Evolutionary conservation across 1,284 basidiomycete genomes (phyloP).

Genomic region (Cerrena zonata): DNA sequence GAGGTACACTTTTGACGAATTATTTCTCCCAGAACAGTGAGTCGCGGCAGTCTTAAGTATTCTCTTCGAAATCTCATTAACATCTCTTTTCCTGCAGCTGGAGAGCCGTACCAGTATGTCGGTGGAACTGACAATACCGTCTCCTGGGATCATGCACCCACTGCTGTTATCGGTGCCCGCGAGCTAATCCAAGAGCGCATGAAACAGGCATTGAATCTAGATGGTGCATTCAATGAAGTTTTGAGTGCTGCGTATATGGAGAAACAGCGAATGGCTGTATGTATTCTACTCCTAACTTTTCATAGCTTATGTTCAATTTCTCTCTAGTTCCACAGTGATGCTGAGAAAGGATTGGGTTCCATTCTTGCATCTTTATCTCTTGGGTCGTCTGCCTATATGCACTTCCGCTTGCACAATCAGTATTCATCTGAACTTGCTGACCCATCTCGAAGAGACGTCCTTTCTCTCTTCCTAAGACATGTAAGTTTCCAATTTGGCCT

Average conservation of each 20-base stretch:
- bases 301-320: not conserved
- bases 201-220: constrained; percentile 27
- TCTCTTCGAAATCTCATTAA: constrained; percentile 5
- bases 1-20: constrained; percentile 64
- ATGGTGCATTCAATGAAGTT: constrained; percentile 61
- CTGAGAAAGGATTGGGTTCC: constrained; percentile 65
- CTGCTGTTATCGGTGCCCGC: constrained; percentile 51
- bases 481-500: constrained; percentile 35
- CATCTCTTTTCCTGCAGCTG: constrained; percentile 49
- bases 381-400: constrained; percentile 68
- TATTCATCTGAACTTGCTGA: constrained; percentile 29
- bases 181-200: constrained; percentile 50
- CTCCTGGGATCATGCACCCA: constrained; percentile 51
- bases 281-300: constrained; percentile 31
- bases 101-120: constrained; percentile 75
- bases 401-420: constrained; percentile 51
- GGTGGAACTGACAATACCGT: constrained; percentile 67
- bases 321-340: constrained; percentile 71
- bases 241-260: constrained; percentile 78
- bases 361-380: constrained; percentile 67
- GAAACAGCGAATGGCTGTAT: constrained; percentile 72
- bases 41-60: constrained; percentile 18
- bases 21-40: constrained; percentile 80
- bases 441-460: constrained; percentile 31
- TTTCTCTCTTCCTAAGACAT: constrained; percentile 60